A percentile compares a stretch with the other conserved stretches of the same genome.
Conservation (phyloP, 1,284 basidiomycete genomes). For the Psilocybe mexicana region DNA sequence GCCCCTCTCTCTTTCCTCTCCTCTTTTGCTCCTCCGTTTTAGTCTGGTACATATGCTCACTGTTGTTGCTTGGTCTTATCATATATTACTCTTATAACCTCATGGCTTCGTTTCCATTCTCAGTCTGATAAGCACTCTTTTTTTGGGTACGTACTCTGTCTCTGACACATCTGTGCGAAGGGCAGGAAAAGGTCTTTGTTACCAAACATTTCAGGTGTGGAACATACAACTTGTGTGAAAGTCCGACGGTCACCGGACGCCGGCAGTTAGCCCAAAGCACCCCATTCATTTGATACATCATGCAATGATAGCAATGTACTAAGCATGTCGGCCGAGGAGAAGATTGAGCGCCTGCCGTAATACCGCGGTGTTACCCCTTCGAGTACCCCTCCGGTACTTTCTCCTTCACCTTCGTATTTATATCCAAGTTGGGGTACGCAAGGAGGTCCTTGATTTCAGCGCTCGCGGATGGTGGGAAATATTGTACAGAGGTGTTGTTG, state of each 20-base stretch:
- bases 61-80: constrained; percentile 15
- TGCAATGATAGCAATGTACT: neutral
- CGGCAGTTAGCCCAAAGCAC: constrained; percentile 3
- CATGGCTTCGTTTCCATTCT: constrained; percentile 17
- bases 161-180: neutral
- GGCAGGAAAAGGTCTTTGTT: neutral
- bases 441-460: constrained; percentile 2
- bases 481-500: constrained; percentile 65
- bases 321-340: constrained; percentile 16
- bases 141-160: constrained; percentile 10
- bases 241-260: constrained; percentile 13
- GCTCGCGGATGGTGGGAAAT: constrained; percentile 27
- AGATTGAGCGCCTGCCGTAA: constrained; percentile 1
- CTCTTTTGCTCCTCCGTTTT: constrained; percentile 6
- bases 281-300: no score
- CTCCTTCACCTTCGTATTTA: neutral
- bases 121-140: constrained; percentile 20
- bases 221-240: constrained; percentile 2
- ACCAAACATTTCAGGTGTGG: neutral
- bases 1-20: constrained; percentile 4
- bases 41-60: constrained; percentile 20
- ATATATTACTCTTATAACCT: constrained; percentile 17
- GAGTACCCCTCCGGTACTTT: neutral
- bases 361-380: constrained; percentile 8
- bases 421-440: neutral